These are phyloP conservation scores for Komagataella pseudopastoris DNA, from an alignment of 805 yeast genomes.

Conservation along the genomic window DNA sequence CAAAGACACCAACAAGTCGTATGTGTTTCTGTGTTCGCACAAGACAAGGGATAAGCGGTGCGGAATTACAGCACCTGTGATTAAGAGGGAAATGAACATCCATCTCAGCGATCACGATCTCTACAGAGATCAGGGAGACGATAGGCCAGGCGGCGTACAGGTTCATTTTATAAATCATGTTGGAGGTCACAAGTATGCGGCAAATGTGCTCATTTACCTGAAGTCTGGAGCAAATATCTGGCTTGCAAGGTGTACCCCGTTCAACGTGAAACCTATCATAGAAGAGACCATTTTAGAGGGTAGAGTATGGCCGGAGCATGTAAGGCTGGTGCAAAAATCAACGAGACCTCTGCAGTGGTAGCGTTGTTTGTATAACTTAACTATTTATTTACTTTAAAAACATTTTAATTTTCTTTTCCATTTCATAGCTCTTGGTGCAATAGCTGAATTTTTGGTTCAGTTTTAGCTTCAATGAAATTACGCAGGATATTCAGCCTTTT, in stretches of 20 bases:
- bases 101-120: conserved; percentile 60
- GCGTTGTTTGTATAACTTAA: not conserved
- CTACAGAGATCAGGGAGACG: conserved; percentile 67
- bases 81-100: conserved; percentile 67
- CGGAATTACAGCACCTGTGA: conserved; percentile 85
- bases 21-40: conserved; percentile 78
- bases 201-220: conserved; percentile 70
- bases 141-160: conserved; percentile 58
- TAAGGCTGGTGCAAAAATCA: conserved; percentile 46
- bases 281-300: conserved; percentile 63
- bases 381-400: no score
- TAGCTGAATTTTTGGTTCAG: not conserved
- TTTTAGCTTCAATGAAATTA: conserved; percentile 9
- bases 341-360: not conserved
- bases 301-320: conserved; percentile 55
- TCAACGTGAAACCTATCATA: conserved; percentile 57
- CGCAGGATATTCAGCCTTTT: conserved; percentile 37
- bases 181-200: conserved; percentile 94
- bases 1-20: conserved; percentile 26
- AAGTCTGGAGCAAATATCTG: conserved; percentile 68
- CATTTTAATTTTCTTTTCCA: not conserved
- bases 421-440: conserved; percentile 12
- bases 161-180: conserved; percentile 73
- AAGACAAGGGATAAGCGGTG: conserved; percentile 85
- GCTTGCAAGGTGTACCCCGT: conserved; percentile 80